phyloP scores from a whole-genome alignment of 169 alveolate species.

The Eimeria tenella region DNA sequence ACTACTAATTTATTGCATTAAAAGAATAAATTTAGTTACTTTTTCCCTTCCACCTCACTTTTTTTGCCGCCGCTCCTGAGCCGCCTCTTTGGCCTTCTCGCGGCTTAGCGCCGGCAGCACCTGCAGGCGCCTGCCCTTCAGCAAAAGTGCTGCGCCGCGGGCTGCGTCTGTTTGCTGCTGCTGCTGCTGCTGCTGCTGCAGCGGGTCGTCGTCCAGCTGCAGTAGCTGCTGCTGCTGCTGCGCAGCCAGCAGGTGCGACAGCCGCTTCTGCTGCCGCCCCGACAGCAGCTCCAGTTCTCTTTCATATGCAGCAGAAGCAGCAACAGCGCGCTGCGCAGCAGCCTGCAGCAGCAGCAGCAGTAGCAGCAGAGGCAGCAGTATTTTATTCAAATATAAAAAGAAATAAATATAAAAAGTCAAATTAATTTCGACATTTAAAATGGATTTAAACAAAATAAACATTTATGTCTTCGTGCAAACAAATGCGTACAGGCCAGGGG shows the following conservation, averaged over 20 bases:
- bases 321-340: constrained; percentile 7
- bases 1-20: no score
- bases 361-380: background rate
- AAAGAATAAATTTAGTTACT: no score
- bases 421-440: background rate
- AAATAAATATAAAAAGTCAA: no score
- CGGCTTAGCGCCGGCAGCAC: background rate
- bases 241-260: background rate
- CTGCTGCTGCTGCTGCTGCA: constrained; percentile 25
- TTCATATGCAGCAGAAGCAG: background rate
- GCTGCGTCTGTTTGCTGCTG: background rate
- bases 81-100: background rate
- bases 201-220: background rate
- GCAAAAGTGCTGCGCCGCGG: background rate
- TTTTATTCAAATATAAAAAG: background rate
- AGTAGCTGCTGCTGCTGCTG: constrained; percentile 1
- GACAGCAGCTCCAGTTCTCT: background rate
- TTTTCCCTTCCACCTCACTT: no score
- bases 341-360: background rate
- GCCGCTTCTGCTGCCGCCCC: constrained; percentile 1
- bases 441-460: no score
- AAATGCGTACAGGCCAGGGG: no score
- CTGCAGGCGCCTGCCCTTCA: constrained; percentile 2
- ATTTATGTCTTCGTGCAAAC: no score
- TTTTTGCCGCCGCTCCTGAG: background rate